Percentiles rank a stretch among this genome's conserved stretches.
Evolutionary conservation across 345 rosid genomes (phyloP).

Genomic region (Trapa incisa): DNA sequence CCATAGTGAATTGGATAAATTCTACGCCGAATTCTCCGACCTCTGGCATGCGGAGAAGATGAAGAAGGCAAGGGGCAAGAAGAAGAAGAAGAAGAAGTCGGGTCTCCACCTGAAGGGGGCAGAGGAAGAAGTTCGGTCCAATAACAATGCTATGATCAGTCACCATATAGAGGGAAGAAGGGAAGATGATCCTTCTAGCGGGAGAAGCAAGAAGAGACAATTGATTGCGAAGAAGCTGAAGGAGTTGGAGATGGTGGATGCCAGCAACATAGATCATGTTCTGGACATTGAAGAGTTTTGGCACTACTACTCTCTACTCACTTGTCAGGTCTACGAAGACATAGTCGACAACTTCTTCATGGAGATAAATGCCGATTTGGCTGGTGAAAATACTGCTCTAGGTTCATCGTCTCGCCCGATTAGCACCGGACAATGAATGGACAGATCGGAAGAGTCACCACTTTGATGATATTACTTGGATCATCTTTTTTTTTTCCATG

Average conservation of each 20-base stretch:
- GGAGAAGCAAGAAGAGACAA: conserved; percentile 21
- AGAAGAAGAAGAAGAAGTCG: conserved; percentile 8
- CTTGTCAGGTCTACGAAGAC: too few species aligned
- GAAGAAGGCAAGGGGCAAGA: conserved; percentile 11
- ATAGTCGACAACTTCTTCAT: too few species aligned
- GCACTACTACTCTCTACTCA: too few species aligned
- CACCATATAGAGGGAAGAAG: background rate
- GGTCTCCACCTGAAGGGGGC: background rate
- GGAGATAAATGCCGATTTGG: conserved; percentile 12
- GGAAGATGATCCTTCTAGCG: conserved; percentile 11
- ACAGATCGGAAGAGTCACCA: background rate
- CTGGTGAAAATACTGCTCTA: background rate
- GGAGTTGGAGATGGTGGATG: conserved; percentile 30
- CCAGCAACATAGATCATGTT: too few species aligned
- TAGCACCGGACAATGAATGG: background rate
- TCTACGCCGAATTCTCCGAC: conserved; percentile 24
- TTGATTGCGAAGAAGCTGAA: conserved; percentile 37
- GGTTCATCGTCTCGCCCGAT: background rate
- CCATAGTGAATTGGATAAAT: conserved; percentile 21
- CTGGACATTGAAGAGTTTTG: too few species aligned
- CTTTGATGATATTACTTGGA: background rate
- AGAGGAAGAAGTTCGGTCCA: background rate
- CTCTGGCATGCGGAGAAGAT: conserved; percentile 16
- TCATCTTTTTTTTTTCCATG: background rate
- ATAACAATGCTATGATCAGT: background rate